A percentile compares a stretch with the other conserved stretches of the same genome.
Evolutionary conservation across 495 filamentous ascomycete species (phyloP).

Genomic region (Lophiotrema nucula): DNA sequence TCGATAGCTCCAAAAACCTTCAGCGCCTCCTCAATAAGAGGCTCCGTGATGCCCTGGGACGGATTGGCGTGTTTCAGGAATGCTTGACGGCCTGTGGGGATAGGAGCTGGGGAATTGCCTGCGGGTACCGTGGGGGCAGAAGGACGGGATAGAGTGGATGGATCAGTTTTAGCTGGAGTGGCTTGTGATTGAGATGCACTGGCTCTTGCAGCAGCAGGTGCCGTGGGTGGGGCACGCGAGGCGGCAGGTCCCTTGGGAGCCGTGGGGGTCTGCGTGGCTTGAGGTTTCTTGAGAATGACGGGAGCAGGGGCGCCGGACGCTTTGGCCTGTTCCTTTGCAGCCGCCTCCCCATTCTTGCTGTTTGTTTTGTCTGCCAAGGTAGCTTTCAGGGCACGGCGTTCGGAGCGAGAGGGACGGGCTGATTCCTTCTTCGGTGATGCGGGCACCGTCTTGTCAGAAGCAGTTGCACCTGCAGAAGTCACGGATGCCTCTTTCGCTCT

Average conservation of each 20-base stretch:
- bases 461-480: slow-evolving; percentile 3
- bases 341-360: slow-evolving; percentile 18
- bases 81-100: slow-evolving; percentile 50
- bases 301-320: slow-evolving; percentile 18
- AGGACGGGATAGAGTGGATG: slow-evolving; percentile 39
- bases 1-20: slow-evolving; percentile 65
- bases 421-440: slow-evolving; percentile 32
- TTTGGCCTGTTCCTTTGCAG: slow-evolving; percentile 27
- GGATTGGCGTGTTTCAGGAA: slow-evolving; percentile 92
- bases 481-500: slow-evolving; percentile 22
- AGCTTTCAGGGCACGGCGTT: slow-evolving; percentile 33
- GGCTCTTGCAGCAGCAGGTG: slow-evolving; percentile 34
- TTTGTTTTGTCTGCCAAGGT: slow-evolving; percentile 32
- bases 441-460: slow-evolving; percentile 15
- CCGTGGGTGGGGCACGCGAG: slow-evolving; percentile 29
- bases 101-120: slow-evolving; percentile 33
- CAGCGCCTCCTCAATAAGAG: slow-evolving; percentile 69
- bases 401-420: slow-evolving; percentile 24
- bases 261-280: slow-evolving; percentile 16
- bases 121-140: slow-evolving; percentile 28
- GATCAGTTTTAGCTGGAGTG: slow-evolving; percentile 33
- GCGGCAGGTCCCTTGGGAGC: slow-evolving; percentile 31
- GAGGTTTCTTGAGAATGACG: slow-evolving; percentile 32
- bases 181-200: slow-evolving; percentile 22
- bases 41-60: slow-evolving; percentile 85